phyloP scores from a whole-genome alignment of 164 flowering plant genomes.

The Warburgia ugandensis region DNA sequence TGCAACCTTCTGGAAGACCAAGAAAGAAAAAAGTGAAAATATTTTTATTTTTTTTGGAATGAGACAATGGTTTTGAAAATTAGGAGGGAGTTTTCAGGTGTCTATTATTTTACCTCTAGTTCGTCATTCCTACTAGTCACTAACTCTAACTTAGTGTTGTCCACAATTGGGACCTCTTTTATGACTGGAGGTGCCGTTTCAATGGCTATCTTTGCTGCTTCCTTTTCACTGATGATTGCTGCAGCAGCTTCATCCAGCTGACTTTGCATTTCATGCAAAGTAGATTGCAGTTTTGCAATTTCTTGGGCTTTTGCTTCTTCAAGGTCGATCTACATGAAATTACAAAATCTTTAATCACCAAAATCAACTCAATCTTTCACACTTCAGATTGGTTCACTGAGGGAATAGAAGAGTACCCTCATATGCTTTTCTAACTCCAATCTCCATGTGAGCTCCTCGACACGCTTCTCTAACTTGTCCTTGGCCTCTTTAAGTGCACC shows the following conservation, averaged over 20 bases:
- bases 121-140: slow-evolving; percentile 44
- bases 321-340: slow-evolving; percentile 45
- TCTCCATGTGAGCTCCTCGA: slow-evolving; percentile 83
- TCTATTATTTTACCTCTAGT: slow-evolving; percentile 42
- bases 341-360: not conserved
- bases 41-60: no score
- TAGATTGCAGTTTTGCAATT: slow-evolving; percentile 49
- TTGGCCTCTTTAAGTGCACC: slow-evolving; percentile 88
- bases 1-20: no score
- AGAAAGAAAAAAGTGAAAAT: no score
- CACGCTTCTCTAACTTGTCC: slow-evolving; percentile 86
- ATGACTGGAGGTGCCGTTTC: slow-evolving; percentile 77
- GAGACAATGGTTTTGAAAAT: no score
- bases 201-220: slow-evolving; percentile 70
- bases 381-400: not conserved
- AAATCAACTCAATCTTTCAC: not conserved
- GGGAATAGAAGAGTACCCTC: slow-evolving; percentile 39
- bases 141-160: slow-evolving; percentile 49
- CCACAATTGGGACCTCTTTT: slow-evolving; percentile 70
- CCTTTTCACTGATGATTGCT: slow-evolving; percentile 51
- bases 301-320: slow-evolving; percentile 84
- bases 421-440: slow-evolving; percentile 67
- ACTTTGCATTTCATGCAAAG: slow-evolving; percentile 54
- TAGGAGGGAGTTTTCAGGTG: no score
- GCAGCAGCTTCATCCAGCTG: slow-evolving; percentile 61